Base-by-base conservation (phyloP, 805 yeast genomes). In the Cyberlindnera amylophila region DNA sequence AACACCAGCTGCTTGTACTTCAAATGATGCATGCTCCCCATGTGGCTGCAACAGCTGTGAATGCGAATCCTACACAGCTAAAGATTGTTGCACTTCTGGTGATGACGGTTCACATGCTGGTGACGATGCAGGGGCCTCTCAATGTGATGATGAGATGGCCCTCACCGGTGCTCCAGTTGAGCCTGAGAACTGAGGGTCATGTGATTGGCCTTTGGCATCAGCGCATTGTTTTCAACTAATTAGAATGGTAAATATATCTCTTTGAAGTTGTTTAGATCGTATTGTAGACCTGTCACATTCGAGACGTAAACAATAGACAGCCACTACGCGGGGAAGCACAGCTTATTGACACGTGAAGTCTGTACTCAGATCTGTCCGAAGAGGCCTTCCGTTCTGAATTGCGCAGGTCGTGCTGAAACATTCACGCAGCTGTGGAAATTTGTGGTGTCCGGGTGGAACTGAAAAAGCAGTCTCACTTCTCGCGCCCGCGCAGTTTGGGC, bases 401-500 rank as follows among this genome's bases (percentile, higher is more conserved):
- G n/a, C 34, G 14, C 45, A 18, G 3, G n/a, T n/a, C 36, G 28
- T 28, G 35, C 34, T 32, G 30, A 11, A 18, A 38, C 9, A 3
- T 44, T 19, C 47, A 4, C 43, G 44, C 45, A 19, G n/a, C 2
- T 13, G 8, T 4, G n/a, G n/a, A n/a, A n/a, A n/a, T 5, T 3
- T 13, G 13, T 36, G 55, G 51, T 53, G 57, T 55, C 4, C 21
- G 35, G 59, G 23, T 53, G 53, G 46, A 1, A n/a, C 24, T 2
- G 28, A 34, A 47, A 46, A 52, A 37, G 51, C 56, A 51, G 57
- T 53, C 55, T 31, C 59, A 33, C 18, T 19, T 15, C 8, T 21
- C 34, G 28, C 40, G 16, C 24, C 27, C 12, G 18, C 12, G 14
- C 12, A 10, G 13, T 26, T 32, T 38, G 17, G 17, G 10, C n/a